Evolutionary conservation across 306 rosid species (phyloP).

Genomic region (Quercus variabilis): DNA sequence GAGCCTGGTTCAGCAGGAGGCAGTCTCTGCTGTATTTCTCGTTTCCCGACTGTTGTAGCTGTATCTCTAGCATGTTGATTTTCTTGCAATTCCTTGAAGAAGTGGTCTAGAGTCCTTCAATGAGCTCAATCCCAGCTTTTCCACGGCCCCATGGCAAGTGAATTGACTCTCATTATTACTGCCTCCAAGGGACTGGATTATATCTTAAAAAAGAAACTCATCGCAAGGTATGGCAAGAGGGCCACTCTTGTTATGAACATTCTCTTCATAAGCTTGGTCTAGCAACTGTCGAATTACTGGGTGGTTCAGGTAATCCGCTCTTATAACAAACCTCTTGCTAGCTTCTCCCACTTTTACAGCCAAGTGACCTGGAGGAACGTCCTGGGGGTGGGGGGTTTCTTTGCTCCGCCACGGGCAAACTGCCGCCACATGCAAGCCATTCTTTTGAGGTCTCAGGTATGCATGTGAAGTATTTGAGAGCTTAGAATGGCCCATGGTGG

Average conservation of each 20-base stretch:
- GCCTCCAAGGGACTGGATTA: slow-evolving; percentile 33
- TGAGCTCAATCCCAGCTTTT: slow-evolving; percentile 21
- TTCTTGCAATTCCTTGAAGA: slow-evolving; percentile 34
- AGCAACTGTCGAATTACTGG: slow-evolving; percentile 31
- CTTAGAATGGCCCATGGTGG: not conserved
- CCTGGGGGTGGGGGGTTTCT: slow-evolving; percentile 29
- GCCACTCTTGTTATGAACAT: slow-evolving; percentile 35
- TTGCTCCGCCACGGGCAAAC: slow-evolving; percentile 17
- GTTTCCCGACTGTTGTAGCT: slow-evolving; percentile 10
- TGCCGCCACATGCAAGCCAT: slow-evolving; percentile 41
- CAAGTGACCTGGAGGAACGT: slow-evolving; percentile 32
- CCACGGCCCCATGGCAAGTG: slow-evolving; percentile 26
- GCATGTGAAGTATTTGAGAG: not conserved
- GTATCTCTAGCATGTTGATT: slow-evolving; percentile 16
- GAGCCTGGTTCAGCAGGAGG: slow-evolving; percentile 1
- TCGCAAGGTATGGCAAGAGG: slow-evolving; percentile 49
- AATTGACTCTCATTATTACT: slow-evolving; percentile 9
- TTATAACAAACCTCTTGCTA: slow-evolving; percentile 11
- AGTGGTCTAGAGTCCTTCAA: slow-evolving; percentile 25
- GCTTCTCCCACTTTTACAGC: slow-evolving; percentile 22
- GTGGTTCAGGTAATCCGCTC: slow-evolving; percentile 10
- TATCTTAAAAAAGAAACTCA: slow-evolving; percentile 42
- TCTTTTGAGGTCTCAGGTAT: not conserved
- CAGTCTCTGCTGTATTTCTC: slow-evolving; percentile 1
- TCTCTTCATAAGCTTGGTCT: slow-evolving; percentile 43